These are phyloP conservation scores for Uromyces viciae-fabae DNA, from an alignment of 1,284 basidiomycete species.

Conservation along the genomic window DNA sequence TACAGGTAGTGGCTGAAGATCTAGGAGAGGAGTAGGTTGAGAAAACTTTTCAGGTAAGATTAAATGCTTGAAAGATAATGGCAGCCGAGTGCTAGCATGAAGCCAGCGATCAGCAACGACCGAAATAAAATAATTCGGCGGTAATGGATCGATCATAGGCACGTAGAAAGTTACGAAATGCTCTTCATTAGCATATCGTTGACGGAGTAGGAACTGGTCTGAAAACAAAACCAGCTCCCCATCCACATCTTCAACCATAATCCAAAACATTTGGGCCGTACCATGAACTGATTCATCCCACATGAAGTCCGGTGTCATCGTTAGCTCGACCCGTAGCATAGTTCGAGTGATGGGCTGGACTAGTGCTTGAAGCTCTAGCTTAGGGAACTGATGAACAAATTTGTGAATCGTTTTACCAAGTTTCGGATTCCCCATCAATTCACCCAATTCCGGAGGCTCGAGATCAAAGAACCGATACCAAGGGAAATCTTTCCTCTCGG, in stretches of 20 bases:
- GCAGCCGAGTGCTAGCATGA: constrained; percentile 86
- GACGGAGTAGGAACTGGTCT: constrained; percentile 83
- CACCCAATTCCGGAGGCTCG: constrained; percentile 75
- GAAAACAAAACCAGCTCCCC: constrained; percentile 93
- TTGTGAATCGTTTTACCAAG: constrained; percentile 79
- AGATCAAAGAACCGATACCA: constrained; percentile 96
- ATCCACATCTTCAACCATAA: constrained; percentile 93
- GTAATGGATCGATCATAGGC: constrained; percentile 92
- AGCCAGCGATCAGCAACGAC: constrained; percentile 93
- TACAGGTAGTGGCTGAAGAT: constrained; percentile 84
- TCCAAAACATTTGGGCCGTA: constrained; percentile 79
- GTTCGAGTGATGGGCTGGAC: constrained; percentile 89
- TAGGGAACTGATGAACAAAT: constrained; percentile 95
- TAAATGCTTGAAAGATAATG: constrained; percentile 95
- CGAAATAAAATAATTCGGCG: constrained; percentile 96
- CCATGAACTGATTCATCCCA: constrained; percentile 97
- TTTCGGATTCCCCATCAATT: constrained; percentile 81
- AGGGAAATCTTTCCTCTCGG: constrained; percentile 96
- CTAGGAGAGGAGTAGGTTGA: constrained; percentile 82
- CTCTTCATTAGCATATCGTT: constrained; percentile 67
- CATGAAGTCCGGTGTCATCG: constrained; percentile 89
- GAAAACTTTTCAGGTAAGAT: constrained; percentile 97
- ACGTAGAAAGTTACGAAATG: constrained; percentile 92
- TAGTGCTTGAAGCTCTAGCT: constrained; percentile 85
- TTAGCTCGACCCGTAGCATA: constrained; percentile 79